Percentiles rank a stretch among this genome's conserved stretches.
phyloP scores from a whole-genome alignment of 2,329 filamentous ascomycete species.

The Orbilia javanica region DNA sequence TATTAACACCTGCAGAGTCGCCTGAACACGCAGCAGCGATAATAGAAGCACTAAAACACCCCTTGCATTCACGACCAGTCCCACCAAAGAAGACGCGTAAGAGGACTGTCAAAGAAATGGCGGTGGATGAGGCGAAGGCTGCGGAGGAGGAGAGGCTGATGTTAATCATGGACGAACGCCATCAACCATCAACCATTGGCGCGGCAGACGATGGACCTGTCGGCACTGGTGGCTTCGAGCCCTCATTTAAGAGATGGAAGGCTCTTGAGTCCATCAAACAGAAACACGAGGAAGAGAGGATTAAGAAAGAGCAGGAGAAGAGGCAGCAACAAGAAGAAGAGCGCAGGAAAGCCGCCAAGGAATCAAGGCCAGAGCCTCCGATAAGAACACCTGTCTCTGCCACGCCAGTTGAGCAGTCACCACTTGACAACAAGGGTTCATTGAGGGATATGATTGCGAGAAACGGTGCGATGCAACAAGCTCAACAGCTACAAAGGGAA shows the following conservation, averaged over 20 bases:
- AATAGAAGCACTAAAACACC: slow-evolving; percentile 79
- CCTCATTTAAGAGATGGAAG: slow-evolving; percentile 91
- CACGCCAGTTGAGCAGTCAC: slow-evolving; percentile 64
- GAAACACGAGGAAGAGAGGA: slow-evolving; percentile 75
- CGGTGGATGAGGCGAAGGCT: slow-evolving; percentile 90
- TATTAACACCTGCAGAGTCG: slow-evolving; percentile 80
- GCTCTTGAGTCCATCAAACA: slow-evolving; percentile 85
- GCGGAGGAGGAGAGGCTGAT: slow-evolving; percentile 92
- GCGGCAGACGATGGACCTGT: slow-evolving; percentile 80
- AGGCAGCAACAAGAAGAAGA: slow-evolving; percentile 60
- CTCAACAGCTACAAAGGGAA: slow-evolving; percentile 68
- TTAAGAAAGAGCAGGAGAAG: slow-evolving; percentile 74
- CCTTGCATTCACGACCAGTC: slow-evolving; percentile 79
- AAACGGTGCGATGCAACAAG: slow-evolving; percentile 63
- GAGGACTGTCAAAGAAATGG: slow-evolving; percentile 92
- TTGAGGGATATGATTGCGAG: slow-evolving; percentile 60
- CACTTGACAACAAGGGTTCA: slow-evolving; percentile 68
- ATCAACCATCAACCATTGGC: slow-evolving; percentile 70
- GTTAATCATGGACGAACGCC: slow-evolving; percentile 88
- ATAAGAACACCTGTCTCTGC: slow-evolving; percentile 69
- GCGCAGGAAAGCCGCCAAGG: slow-evolving; percentile 59
- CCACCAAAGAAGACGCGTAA: slow-evolving; percentile 91
- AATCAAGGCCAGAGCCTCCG: slow-evolving; percentile 45
- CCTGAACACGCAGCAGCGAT: slow-evolving; percentile 78
- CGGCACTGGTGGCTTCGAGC: slow-evolving; percentile 80